Evolutionary conservation across 1,284 basidiomycete genomes (phyloP), one percentile per base, ranked within the genome.

Genomic region (Melanopsichium pennsylvanicum): DNA sequence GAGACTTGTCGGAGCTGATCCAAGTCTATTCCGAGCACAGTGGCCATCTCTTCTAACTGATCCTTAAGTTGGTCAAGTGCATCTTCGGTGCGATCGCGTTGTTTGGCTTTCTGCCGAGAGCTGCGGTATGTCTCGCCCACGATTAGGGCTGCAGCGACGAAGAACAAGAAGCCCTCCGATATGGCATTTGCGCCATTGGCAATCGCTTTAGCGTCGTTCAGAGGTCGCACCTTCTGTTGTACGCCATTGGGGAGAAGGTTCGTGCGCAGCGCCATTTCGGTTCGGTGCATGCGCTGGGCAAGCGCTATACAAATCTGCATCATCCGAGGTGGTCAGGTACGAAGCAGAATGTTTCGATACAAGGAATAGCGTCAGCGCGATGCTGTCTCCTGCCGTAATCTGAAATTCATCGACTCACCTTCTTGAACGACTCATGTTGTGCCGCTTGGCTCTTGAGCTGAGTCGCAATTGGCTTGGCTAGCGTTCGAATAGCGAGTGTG

Each of bases 401-500:
- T n/a, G n/a, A n/a, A n/a, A 21, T 10, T 5, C 11, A 23, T 9
- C 18, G 33, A 32, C 72, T 39, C 25, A 73, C 57, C 46, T 68
- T 69, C 11, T 68, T 61, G 40, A 81, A 81, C 11, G 63, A 46
- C 31, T 80, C 71, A 55, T 81, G 76, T 36, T 75, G 61, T 2
- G 64, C 71, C 2, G 79, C 79, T 47, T 79, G 78, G 11, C 54
- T 55, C 50, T 80, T 80, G 36, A 81, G 50, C 37, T 74, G 70
- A 1, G 71, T 75, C 8, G 79, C 79, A n/a, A 81, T 80, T 29
- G 79, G 79, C 43, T 81, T 81, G 33, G 77, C 76, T 1, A 80
- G 60, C 32, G 79, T 81, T 4, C 75, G 60, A 13, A 81, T 78
- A 18, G 66, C 70, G 25, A 81, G 44, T 13, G 75, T 73, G 6